These are phyloP conservation scores for Pseudocercospora musae DNA, from an alignment of 2,329 filamentous ascomycete species.

Conservation along the genomic window DNA sequence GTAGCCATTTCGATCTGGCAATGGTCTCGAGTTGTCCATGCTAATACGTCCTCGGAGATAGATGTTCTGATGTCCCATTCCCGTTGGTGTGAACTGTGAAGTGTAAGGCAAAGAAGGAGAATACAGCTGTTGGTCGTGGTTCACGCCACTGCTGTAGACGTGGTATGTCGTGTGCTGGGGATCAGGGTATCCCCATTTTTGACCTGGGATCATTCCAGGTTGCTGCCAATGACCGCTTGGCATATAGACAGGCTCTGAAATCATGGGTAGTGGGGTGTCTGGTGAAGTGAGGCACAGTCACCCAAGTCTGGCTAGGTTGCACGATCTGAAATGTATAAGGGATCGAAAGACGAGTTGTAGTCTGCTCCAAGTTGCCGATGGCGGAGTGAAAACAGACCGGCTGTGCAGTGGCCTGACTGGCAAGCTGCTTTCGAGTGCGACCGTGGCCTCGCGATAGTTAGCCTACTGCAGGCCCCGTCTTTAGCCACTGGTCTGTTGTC, in stretches of 20 bases:
- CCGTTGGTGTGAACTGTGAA: not conserved
- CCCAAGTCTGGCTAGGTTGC: not conserved
- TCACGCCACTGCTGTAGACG: not conserved
- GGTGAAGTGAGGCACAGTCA: not conserved
- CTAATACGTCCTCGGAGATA: not conserved
- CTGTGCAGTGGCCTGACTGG: not conserved
- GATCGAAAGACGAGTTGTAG: not conserved
- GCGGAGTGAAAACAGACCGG: not conserved
- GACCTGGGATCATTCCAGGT: not conserved
- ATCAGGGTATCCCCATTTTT: slow-evolving; percentile 3
- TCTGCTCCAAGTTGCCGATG: not conserved
- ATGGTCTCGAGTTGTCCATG: not conserved
- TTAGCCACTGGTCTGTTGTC: not conserved
- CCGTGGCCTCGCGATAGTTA: not conserved
- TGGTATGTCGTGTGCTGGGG: not conserved
- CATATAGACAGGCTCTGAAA: slow-evolving; percentile 1
- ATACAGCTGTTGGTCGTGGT: not conserved
- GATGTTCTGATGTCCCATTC: not conserved
- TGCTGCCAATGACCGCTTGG: slow-evolving; percentile 1
- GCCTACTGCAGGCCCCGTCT: not conserved
- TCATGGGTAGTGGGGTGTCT: not conserved
- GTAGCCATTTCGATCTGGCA: not conserved
- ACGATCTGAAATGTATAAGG: not conserved
- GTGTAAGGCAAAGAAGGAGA: not conserved
- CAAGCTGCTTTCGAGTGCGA: not conserved